Base-by-base conservation (phyloP, 352 stramenopile species). In the Globisporangium nagaii region DNA sequence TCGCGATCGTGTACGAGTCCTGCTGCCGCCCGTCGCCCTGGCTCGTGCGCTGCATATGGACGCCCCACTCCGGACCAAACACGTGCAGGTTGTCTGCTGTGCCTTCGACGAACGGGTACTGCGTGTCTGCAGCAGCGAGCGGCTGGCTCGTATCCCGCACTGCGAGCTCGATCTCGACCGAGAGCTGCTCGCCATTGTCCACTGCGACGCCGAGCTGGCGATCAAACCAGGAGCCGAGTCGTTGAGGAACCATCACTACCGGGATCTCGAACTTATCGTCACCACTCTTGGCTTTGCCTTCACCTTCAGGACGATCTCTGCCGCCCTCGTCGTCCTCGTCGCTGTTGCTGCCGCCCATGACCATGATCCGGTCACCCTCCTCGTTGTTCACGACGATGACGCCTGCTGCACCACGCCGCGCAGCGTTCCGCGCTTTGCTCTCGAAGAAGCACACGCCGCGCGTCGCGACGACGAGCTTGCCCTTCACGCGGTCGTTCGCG, bases 361-460 rank as follows among this genome's bases (percentile, higher is more conserved):
- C 75, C 67, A 93, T 90, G 32, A 94, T 70, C 12, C 63, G 63
- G 42, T 89, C 66, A 1, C 75, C 66, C 19, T 85, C 66, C 22
- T 86, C 75, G 22, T 75, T 75, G 56, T 90, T 92, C 19, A 82
- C 60, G 25, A 92, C 61, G 36, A 92, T 73, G 13, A 89, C 63
- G 39, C 71, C 82, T 0, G 64, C 58, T 5, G 79, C 79, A 0
- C 78, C 79, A 12, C 63, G 71, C 6, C 60, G 58, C 2, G 53
- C 65, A 2, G 70, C 77, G 59, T 90, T 79, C 13, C 65, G 66
- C 11, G 74, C 82, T 60, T 92, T 92, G 43, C 40, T 75, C 68
- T 90, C 82, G 37, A 90, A 90, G 55, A 75, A 89, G 56, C 82
- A 92, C 43, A 71, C 58, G 17, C 82, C 82, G 42, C 79, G 64